Conservation (phyloP, 345 rosid species). For the Zanthoxylum bungeanum region DNA sequence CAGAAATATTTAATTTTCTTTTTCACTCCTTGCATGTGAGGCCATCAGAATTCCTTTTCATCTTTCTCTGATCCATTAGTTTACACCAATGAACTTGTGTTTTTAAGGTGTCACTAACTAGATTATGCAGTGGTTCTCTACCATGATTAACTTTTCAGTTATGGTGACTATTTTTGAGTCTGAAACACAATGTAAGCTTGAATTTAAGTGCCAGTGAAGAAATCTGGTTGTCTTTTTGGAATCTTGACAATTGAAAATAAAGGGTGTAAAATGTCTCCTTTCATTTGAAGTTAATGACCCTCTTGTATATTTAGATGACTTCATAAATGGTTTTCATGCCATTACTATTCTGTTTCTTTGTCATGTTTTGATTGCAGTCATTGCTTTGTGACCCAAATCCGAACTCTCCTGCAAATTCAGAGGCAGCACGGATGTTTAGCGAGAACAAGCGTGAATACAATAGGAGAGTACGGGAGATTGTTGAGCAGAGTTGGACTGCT, state of each 20-base stretch:
- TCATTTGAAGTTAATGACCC: not conserved
- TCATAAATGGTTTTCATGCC: not conserved
- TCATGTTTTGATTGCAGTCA: slow-evolving; percentile 45
- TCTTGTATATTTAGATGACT: not conserved
- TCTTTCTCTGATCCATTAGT: not conserved
- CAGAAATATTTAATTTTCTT: too few relatives aligned
- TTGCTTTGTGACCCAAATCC: slow-evolving; percentile 96
- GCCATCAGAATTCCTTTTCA: not conserved
- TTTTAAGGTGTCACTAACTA: not conserved
- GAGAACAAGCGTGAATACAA: too few relatives aligned
- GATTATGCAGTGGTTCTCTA: not conserved
- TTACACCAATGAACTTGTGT: not conserved
- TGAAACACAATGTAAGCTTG: not conserved
- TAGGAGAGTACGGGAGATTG: slow-evolving; percentile 81
- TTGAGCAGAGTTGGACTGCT: slow-evolving; percentile 94
- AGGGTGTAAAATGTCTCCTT: not conserved
- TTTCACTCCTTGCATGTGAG: not conserved
- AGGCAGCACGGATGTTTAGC: too few relatives aligned
- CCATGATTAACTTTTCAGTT: not conserved
- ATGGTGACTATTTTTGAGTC: not conserved
- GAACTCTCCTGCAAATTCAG: too few relatives aligned
- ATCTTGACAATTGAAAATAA: too few relatives aligned
- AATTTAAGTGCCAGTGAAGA: not conserved
- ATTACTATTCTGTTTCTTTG: not conserved
- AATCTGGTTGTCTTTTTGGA: too few relatives aligned